Evolutionary conservation across 2,329 filamentous ascomycete species (phyloP).

Genomic region (Paraconiothyrium brasiliense): DNA sequence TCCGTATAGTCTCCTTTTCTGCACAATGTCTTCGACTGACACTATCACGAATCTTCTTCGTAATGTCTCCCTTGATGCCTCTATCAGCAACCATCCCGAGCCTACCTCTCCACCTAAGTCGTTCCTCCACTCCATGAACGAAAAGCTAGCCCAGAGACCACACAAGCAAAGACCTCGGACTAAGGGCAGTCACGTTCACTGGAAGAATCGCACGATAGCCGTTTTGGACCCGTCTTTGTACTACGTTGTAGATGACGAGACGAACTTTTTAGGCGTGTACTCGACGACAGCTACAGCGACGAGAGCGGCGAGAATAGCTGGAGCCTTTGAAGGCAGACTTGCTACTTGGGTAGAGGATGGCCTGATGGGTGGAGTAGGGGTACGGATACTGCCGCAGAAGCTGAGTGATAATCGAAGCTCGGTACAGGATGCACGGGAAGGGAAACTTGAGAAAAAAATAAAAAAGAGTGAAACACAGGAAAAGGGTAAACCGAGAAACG

Average conservation of each 20-base stretch:
- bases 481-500: background rate
- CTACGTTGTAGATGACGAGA: background rate
- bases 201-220: background rate
- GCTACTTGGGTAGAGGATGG: background rate
- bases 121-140: constrained; percentile 4
- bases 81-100: background rate
- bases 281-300: background rate
- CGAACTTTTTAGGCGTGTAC: background rate
- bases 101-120: background rate
- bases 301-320: background rate
- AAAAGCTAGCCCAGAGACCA: constrained; percentile 3
- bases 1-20: background rate
- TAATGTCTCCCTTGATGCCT: background rate
- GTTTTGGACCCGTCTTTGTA: background rate
- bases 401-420: background rate
- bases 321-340: background rate
- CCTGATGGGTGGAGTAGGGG: background rate
- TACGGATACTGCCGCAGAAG: background rate
- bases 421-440: background rate
- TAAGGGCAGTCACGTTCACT: background rate
- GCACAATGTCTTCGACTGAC: background rate
- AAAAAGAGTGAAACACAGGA: background rate
- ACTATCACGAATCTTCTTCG: background rate
- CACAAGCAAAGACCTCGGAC: background rate
- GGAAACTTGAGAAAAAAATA: background rate